A percentile compares a stretch with the other conserved stretches of the same genome.
Evolutionary conservation across 495 filamentous ascomycete species (phyloP).

Genomic region (Lichina pygmaea): DNA sequence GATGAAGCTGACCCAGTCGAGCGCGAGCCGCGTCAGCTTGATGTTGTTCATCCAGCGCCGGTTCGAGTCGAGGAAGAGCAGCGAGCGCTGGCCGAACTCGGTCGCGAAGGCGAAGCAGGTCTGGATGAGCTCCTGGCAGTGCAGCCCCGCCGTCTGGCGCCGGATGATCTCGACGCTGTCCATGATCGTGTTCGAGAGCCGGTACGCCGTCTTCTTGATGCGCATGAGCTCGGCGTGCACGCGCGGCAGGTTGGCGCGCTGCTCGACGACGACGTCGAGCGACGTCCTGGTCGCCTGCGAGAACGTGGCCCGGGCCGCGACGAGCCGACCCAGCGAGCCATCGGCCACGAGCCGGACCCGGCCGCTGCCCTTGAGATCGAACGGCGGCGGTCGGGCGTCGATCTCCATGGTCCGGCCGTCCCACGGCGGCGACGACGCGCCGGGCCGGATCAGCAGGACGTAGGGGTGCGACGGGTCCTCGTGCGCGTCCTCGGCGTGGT

Average conservation of each 20-base stretch:
- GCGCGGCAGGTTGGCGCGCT: constrained; percentile 73
- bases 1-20: constrained; percentile 95
- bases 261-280: constrained; percentile 68
- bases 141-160: constrained; percentile 53
- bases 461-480: constrained; percentile 59
- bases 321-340: constrained; percentile 52
- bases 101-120: constrained; percentile 98
- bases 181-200: constrained; percentile 97
- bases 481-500: constrained; percentile 40
- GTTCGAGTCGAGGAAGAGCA: constrained; percentile 81
- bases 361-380: constrained; percentile 60
- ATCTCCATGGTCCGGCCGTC: constrained; percentile 48
- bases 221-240: constrained; percentile 80
- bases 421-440: constrained; percentile 52
- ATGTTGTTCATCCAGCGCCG: constrained; percentile 87
- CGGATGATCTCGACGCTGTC: constrained; percentile 86
- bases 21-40: constrained; percentile 68
- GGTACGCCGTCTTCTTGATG: constrained; percentile 89
- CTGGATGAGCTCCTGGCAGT: constrained; percentile 88
- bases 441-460: constrained; percentile 52
- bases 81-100: constrained; percentile 84
- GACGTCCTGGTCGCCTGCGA: constrained; percentile 49
- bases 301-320: constrained; percentile 52
- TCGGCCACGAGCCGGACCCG: constrained; percentile 76
- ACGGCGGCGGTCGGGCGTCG: constrained; percentile 44